phyloP scores from a whole-genome alignment of 2,329 filamentous ascomycete genomes.

The Corinectria fuckeliana region DNA sequence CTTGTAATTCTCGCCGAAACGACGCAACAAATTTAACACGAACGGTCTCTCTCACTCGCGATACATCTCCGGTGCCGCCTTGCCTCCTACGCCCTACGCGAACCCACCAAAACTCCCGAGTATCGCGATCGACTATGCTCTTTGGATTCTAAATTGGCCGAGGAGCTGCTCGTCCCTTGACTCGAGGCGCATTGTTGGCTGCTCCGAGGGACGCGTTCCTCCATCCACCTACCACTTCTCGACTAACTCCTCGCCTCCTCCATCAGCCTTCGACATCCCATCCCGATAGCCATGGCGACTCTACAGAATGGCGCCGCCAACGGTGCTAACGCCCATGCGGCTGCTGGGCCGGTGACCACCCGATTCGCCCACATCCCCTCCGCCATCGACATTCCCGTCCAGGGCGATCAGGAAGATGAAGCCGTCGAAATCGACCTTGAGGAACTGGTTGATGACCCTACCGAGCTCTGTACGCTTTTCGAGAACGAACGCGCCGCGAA shows the following conservation, averaged over 20 bases:
- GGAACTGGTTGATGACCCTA: slow-evolving; percentile 90
- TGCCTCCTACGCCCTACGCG: slow-evolving; percentile 5
- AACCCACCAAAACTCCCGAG: neutral
- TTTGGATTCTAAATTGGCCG: slow-evolving; percentile 29
- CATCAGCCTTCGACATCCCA: slow-evolving; percentile 6
- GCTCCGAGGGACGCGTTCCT: slow-evolving; percentile 41
- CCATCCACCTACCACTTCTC: slow-evolving; percentile 22
- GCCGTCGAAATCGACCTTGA: slow-evolving; percentile 92
- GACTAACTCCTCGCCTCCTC: slow-evolving; percentile 18
- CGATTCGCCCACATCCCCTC: slow-evolving; percentile 70
- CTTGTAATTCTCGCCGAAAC: slow-evolving; percentile 28
- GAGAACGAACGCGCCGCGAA: slow-evolving; percentile 93
- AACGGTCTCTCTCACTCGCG: slow-evolving; percentile 18
- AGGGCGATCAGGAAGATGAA: slow-evolving; percentile 70
- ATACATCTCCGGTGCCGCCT: slow-evolving; percentile 15
- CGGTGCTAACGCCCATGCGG: slow-evolving; percentile 49
- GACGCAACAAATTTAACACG: slow-evolving; percentile 34
- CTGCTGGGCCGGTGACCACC: slow-evolving; percentile 52
- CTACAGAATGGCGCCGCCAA: slow-evolving; percentile 53
- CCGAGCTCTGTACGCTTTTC: slow-evolving; percentile 91
- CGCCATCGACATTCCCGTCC: slow-evolving; percentile 70
- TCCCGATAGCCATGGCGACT: slow-evolving; percentile 46
- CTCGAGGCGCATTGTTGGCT: slow-evolving; percentile 42
- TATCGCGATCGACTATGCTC: slow-evolving; percentile 36
- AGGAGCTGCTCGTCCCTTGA: slow-evolving; percentile 40